Evolutionary conservation across 352 stramenopile species (phyloP).

Genomic region (Peronospora farinosa): DNA sequence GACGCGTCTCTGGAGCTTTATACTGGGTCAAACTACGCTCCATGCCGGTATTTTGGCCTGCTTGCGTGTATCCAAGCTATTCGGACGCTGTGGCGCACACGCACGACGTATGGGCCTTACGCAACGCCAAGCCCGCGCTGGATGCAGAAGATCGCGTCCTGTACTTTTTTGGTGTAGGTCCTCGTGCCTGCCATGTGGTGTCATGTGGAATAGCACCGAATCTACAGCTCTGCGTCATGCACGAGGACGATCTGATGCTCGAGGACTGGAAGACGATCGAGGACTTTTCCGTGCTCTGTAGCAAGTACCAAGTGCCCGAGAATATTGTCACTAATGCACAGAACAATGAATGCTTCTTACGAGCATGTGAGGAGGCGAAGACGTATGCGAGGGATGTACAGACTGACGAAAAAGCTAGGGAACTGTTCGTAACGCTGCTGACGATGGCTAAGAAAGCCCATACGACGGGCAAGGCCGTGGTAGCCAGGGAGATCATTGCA

Average conservation of each 20-base stretch:
- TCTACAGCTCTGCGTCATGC: constrained; percentile 43
- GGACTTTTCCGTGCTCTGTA: constrained; percentile 42
- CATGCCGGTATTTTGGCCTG: constrained; percentile 66
- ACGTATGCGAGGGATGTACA: constrained; percentile 26
- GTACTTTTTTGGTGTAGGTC: constrained; percentile 71
- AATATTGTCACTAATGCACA: constrained; percentile 33
- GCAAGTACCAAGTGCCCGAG: constrained; percentile 23
- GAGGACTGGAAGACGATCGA: constrained; percentile 14
- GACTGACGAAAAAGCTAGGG: constrained; percentile 24
- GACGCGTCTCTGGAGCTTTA: constrained; percentile 11
- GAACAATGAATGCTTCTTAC: constrained; percentile 43
- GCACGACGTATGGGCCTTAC: constrained; percentile 44
- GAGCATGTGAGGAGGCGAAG: constrained; percentile 46
- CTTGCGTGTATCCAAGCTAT: constrained; percentile 59
- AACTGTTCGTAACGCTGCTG: constrained; percentile 33
- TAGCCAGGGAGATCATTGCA: constrained; percentile 15
- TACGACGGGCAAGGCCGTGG: constrained; percentile 15
- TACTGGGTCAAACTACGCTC: constrained; percentile 47
- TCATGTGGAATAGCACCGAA: constrained; percentile 34
- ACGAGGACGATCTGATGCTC: constrained; percentile 34
- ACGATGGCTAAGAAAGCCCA: constrained; percentile 23
- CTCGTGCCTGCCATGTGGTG: constrained; percentile 26
- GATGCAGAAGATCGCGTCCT: constrained; percentile 66
- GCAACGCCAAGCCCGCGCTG: constrained; percentile 43
- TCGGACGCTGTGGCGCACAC: constrained; percentile 34